Conservation (phyloP, 2,329 filamentous ascomycete species). For the Cryphonectria naterciae region DNA sequence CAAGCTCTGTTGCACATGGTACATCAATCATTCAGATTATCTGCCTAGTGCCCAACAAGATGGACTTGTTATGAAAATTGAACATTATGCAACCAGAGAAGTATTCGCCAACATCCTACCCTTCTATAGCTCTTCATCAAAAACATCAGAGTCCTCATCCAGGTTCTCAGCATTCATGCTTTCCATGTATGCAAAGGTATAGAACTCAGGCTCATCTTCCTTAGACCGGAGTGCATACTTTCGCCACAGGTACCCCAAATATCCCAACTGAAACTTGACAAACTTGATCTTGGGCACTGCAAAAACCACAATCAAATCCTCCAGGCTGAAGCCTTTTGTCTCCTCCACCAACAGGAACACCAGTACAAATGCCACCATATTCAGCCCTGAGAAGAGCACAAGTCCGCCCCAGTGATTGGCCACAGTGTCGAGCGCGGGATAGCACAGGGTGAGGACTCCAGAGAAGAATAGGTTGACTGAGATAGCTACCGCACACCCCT, state of each 20-base stretch:
- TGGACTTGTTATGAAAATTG: too few species aligned
- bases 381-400: constrained; percentile 52
- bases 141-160: background rate
- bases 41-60: too few species aligned
- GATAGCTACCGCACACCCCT: constrained; percentile 52
- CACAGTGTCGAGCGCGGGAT: constrained; percentile 38
- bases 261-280: constrained; percentile 40
- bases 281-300: constrained; percentile 44
- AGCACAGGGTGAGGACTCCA: constrained; percentile 49
- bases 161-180: background rate
- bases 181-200: constrained; percentile 15
- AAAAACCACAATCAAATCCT: constrained; percentile 47
- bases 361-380: constrained; percentile 49
- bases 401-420: constrained; percentile 40
- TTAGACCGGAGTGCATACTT: constrained; percentile 8
- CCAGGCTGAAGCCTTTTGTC: constrained; percentile 45
- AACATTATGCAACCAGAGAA: too few species aligned
- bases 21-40: too few species aligned
- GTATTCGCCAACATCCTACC: background rate
- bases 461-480: constrained; percentile 53
- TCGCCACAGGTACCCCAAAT: constrained; percentile 18
- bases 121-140: background rate
- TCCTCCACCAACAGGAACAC: constrained; percentile 51
- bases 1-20: too few species aligned
- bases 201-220: constrained; percentile 26